Base-by-base conservation (phyloP, 2,329 filamentous ascomycete species). In the Ceratocystis diversiconidia region DNA sequence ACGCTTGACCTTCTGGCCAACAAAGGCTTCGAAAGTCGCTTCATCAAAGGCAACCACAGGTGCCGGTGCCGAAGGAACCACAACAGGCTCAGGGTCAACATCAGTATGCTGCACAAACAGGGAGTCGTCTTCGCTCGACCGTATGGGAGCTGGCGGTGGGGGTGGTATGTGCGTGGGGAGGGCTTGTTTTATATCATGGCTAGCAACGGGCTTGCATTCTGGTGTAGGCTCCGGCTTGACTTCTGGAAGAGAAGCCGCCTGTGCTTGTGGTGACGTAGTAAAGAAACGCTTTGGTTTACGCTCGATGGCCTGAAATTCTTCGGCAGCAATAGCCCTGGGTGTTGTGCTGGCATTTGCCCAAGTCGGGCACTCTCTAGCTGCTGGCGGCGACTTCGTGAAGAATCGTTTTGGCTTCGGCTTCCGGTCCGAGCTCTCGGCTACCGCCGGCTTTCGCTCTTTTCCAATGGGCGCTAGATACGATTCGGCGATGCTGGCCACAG, bases 11-110 rank as follows among this genome's bases (percentile, higher is more conserved):
- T 80, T 80, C 66, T 81, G 79, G 44, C 84, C 85, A 25, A 87
- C 74, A 67, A 88, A 81, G 66, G 75, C 77, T 70, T 86, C 80
- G 65, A 88, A 85, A 0, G 77, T 79, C 41, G 77, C 77, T 65
- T 79, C 75, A 69, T 87, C 82, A 68, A 88, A 87, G 0, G 73
- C 73, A 32, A 76, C 66, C 0, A 32, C 52, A 28, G 50, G 52
- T 60, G 32, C n/a, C 7, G 50, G 15, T 28, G 12, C 61, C 55
- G 41, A 12, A 17, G 8, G 62, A 28, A 19, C 48, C 25, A 50
- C 30, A 7, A 60, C 32, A 17, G 55, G 55, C 5, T 7, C 22
- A 17, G 22, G 12, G 7, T 17, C 17, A 8, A 12, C 6, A 12
- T 59, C 55, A n/a, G 48, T 22, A n/a, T 66, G 43, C 17, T 44